phyloP scores from a whole-genome alignment of 2,329 filamentous ascomycete genomes.

The Pseudogymnoascus sp. region DNA sequence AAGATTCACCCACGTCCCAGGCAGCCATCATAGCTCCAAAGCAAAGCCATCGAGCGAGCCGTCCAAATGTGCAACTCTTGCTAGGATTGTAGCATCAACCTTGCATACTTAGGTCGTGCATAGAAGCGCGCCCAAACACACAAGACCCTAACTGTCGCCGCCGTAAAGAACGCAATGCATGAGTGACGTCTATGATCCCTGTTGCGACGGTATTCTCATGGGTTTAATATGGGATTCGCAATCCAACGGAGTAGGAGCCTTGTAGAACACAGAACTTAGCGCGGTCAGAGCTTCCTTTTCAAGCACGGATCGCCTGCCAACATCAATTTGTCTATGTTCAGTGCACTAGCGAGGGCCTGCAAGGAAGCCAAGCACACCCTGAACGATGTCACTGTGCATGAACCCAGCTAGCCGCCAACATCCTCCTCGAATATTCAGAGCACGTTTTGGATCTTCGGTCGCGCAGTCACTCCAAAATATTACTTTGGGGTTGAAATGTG shows the following conservation, averaged over 20 bases:
- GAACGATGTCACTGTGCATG: conserved; percentile 2
- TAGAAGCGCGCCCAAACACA: neutral
- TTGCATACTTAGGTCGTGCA: neutral
- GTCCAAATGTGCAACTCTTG: neutral
- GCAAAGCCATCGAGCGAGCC: neutral
- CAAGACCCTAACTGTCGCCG: neutral
- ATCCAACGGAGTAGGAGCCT: neutral
- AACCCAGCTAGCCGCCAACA: neutral
- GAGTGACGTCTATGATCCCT: neutral
- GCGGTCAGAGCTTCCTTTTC: neutral
- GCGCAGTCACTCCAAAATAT: neutral
- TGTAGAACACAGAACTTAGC: neutral
- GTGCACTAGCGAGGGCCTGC: neutral
- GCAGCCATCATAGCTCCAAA: neutral
- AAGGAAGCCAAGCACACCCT: neutral
- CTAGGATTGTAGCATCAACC: neutral
- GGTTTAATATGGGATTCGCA: neutral
- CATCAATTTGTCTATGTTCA: neutral
- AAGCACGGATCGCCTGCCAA: neutral
- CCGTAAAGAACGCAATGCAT: neutral
- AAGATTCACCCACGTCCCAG: neutral
- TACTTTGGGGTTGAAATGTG: neutral
- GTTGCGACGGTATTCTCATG: neutral
- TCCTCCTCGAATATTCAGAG: neutral
- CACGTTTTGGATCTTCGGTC: neutral